Evolutionary conservation across 176 grass and related monocot genomes (phyloP).

Genomic region (Bolboschoenus planiculmis): DNA sequence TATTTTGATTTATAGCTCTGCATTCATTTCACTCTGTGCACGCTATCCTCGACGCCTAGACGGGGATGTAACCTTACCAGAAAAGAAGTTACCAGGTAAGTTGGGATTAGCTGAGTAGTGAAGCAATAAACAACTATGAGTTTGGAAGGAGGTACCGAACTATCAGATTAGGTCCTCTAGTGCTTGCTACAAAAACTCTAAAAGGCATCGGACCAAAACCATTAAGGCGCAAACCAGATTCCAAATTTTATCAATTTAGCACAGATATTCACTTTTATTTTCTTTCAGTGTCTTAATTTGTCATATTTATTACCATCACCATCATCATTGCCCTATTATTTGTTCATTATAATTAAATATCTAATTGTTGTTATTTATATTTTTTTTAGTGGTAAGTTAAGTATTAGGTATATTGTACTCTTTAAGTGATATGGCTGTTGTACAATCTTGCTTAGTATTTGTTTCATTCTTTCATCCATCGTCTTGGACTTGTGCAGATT

Average conservation of each 20-base stretch:
- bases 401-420: background rate
- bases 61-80: slow-evolving; percentile 29
- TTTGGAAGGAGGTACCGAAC: background rate
- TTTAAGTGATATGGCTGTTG: background rate
- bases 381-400: background rate
- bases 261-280: background rate
- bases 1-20: slow-evolving; percentile 56
- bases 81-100: slow-evolving; percentile 28
- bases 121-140: background rate
- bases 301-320: background rate
- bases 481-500: slow-evolving; percentile 3
- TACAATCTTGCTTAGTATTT: background rate
- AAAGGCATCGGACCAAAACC: background rate
- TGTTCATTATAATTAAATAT: background rate
- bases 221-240: background rate
- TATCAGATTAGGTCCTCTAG: background rate
- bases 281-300: background rate
- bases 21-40: slow-evolving; percentile 74
- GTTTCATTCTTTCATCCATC: background rate
- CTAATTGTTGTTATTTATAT: background rate
- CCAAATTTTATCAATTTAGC: background rate
- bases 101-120: background rate
- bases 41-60: slow-evolving; percentile 42
- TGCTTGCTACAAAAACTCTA: background rate
- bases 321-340: background rate